These are phyloP conservation scores for Umbellularia californica DNA, from an alignment of 164 flowering plant species.

Conservation along the genomic window DNA sequence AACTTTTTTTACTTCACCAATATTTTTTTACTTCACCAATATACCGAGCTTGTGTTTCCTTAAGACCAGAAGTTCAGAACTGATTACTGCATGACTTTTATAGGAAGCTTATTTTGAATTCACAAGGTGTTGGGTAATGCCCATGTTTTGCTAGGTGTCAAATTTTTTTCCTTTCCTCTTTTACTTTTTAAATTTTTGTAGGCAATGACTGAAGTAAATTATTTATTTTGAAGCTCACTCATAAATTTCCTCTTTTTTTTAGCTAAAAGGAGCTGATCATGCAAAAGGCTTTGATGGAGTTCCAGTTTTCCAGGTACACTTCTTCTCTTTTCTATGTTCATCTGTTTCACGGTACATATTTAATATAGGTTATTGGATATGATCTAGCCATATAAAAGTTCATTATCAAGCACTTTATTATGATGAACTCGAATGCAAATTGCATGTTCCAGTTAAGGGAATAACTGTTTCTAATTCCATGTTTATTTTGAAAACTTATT, in stretches of 20 bases:
- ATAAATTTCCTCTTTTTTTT: slow-evolving; percentile 19
- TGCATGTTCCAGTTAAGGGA: too few species aligned
- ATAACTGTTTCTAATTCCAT: too few species aligned
- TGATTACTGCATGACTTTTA: background rate
- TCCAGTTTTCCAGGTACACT: slow-evolving; percentile 87
- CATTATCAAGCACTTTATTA: background rate
- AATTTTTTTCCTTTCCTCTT: background rate
- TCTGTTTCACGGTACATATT: background rate
- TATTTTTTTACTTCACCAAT: too few species aligned
- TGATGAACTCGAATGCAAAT: background rate
- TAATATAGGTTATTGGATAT: background rate
- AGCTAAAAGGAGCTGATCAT: slow-evolving; percentile 67
- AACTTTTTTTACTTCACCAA: background rate
- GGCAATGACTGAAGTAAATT: background rate
- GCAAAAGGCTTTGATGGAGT: slow-evolving; percentile 89
- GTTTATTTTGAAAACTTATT: too few species aligned
- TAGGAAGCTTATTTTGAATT: background rate
- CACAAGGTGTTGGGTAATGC: background rate
- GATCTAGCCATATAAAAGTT: background rate
- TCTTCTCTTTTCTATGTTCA: background rate
- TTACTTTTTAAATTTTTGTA: too few species aligned
- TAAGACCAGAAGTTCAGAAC: background rate
- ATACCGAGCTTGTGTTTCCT: background rate
- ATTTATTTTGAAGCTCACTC: slow-evolving; percentile 2
- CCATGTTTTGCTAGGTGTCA: background rate